Percentiles rank a stretch among this genome's conserved stretches.
Evolutionary conservation across 1,284 basidiomycete species (phyloP).

Genomic region (Xerocomus amazonicus): DNA sequence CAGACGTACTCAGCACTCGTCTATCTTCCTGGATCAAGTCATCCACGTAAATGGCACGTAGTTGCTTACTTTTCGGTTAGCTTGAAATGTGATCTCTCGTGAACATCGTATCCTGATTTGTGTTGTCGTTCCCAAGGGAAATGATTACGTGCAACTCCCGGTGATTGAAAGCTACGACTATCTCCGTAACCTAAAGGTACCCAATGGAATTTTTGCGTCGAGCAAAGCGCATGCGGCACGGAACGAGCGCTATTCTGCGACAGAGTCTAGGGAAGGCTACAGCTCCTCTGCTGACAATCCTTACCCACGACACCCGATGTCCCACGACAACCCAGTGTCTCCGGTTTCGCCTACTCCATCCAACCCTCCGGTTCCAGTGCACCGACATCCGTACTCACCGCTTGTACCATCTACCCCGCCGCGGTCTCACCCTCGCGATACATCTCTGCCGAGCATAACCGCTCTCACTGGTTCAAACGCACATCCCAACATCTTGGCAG

Average conservation of each 20-base stretch:
- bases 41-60: constrained; percentile 71
- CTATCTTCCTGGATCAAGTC: constrained; percentile 50
- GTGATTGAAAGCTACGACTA: constrained; percentile 68
- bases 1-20: constrained; percentile 76
- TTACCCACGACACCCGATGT: constrained; percentile 15
- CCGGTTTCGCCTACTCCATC: constrained; percentile 39
- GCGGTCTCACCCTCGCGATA: constrained; percentile 8
- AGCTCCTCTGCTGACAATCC: constrained; percentile 4
- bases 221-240: constrained; percentile 51
- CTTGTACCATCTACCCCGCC: constrained; percentile 17
- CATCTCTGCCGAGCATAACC: constrained; percentile 25
- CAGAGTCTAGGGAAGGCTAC: constrained; percentile 22
- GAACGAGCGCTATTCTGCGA: constrained; percentile 39
- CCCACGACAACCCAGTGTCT: constrained; percentile 35
- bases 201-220: constrained; percentile 61
- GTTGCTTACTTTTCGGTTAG: constrained; percentile 75
- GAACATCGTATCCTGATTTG: constrained; percentile 3
- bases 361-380: constrained; percentile 26
- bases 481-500: constrained; percentile 24
- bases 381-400: constrained; percentile 22
- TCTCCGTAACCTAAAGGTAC: constrained; percentile 58
- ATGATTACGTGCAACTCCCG: constrained; percentile 62
- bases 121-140: constrained; percentile 42
- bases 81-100: constrained; percentile 1
- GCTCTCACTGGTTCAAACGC: constrained; percentile 20